Evolutionary conservation across 176 grass and related monocot genomes (phyloP), one percentile per base, ranked within the genome.

Genomic region (Oryza longistaminata): DNA sequence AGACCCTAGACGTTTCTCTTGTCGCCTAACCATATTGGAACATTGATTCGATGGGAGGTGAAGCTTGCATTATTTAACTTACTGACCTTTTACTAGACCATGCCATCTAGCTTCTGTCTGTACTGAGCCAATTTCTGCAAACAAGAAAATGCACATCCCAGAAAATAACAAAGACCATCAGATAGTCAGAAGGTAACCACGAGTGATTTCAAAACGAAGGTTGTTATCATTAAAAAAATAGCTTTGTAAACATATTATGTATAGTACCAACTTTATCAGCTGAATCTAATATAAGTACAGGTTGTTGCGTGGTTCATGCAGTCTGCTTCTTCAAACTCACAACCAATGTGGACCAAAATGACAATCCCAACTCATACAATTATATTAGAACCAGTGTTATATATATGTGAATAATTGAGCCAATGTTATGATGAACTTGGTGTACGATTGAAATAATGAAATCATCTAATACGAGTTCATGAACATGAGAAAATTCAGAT

Each of bases 61-160:
- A 45, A 64, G 53, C 16, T 37, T 19, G 4, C 9, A 66, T 35
- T 73, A 42, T 33, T 33, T 17, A 62, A 24, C 26, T 64, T 62
- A 82, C 58, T 81, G 33, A 26, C 61, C 80, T 89, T 88, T 92
- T 25, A 88, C 66, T 66, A 37, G 55, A 83, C 64, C 91, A 93
- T 98, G 65, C 86, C 79, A 79, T 98, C 96, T 68, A 98, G 92
- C n/a, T 85, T 98, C 49, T 92, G 68, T 68, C 96, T 95, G 82
- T 98, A 98, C 29, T 86, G 90, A 87, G 91, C 96, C 87, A 95
- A 89, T 26, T 80, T 93, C 96, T 98, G 87, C 93, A 95, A 50
- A 46, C 22, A 68, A 85, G 76, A 77, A 86, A 60, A 24, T 62
- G 9, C 65, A 9, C 37, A 2, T 78, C 12, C 27, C 37, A 86